Base-by-base conservation (phyloP, 2,329 filamentous ascomycete species). In the Lecanicillium sp. region DNA sequence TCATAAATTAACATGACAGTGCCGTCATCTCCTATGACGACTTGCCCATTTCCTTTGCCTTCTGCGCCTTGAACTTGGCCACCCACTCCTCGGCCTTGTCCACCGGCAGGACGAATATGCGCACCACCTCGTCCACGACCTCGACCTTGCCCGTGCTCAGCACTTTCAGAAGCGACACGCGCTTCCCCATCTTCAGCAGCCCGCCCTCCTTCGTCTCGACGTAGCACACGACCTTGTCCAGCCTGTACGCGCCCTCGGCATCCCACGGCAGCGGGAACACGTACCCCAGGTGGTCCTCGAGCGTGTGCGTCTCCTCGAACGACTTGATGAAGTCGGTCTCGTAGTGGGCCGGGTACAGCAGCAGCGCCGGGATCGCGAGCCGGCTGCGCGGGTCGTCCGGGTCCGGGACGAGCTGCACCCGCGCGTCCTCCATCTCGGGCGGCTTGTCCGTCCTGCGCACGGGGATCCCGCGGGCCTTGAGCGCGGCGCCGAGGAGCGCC, bases 251-350 rank as follows among this genome's bases (percentile, higher is more conserved):
- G 2, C 75, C 67, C 51, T 75, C 70, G 14, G 65, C 60, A 58
- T 97, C 93, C 93, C 93, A 98, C 11, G 90, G 89, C 58, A 90
- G 67, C 2, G 90, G 91, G 50, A 98, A 79, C 9, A 97, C 84
- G 60, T 96, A 95, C 3, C 75, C 73, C 42, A 98, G 72, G 65
- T 96, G 90, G 55, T 91, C 83, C 7, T 74, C 75, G 23, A 96
- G 72, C 14, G 76, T 77, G 56, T 93, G 83, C 51, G 76, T 80
- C 72, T 97, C 93, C 44, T 76, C 75, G 58, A 95, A 93, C 0
- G 80, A 79, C 70, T 95, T 95, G 67, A 98, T 78, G 58, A 98
- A 93, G 65, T 98, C 93, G 1, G 82, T 86, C 71, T 97, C 83
- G 39, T 85, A 74, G 52, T 88, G 76, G 54, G 84, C 71, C 5